These are phyloP conservation scores for Tetrahymena borealis DNA, from an alignment of 73 alveolate species.

Conservation along the genomic window DNA sequence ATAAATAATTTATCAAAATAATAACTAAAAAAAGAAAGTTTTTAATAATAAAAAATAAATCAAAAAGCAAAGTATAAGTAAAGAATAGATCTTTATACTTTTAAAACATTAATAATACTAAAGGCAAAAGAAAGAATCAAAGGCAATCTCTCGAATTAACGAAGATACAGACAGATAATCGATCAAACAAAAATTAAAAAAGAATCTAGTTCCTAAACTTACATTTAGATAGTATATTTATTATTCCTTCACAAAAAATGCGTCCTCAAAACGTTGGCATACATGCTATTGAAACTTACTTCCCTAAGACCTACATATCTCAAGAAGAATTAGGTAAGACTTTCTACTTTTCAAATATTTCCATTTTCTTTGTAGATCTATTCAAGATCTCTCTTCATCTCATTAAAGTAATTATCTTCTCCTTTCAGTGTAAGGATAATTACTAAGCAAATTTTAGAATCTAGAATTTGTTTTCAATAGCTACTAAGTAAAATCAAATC, in stretches of 20 bases:
- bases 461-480: too few species aligned
- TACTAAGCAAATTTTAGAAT: too few species aligned
- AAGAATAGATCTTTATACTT: not conserved
- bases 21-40: not conserved
- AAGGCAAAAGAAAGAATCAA: not conserved
- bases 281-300: conserved; percentile 81
- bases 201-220: not conserved
- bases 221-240: not conserved
- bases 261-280: conserved; percentile 74
- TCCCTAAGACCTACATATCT: conserved; percentile 90
- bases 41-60: not conserved
- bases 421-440: too few species aligned
- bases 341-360: not conserved
- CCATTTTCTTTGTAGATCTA: not conserved
- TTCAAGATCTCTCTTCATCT: too few species aligned
- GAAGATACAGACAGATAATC: not conserved
- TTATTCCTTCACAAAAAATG: not conserved
- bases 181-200: not conserved
- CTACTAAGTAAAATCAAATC: too few species aligned
- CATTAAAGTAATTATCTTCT: too few species aligned
- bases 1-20: not conserved
- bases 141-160: not conserved
- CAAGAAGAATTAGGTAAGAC: conserved; percentile 70
- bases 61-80: not conserved
- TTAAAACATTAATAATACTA: too few species aligned